Conservation (phyloP, 2,329 filamentous ascomycete genomes). For the Apiospora arundinis region DNA sequence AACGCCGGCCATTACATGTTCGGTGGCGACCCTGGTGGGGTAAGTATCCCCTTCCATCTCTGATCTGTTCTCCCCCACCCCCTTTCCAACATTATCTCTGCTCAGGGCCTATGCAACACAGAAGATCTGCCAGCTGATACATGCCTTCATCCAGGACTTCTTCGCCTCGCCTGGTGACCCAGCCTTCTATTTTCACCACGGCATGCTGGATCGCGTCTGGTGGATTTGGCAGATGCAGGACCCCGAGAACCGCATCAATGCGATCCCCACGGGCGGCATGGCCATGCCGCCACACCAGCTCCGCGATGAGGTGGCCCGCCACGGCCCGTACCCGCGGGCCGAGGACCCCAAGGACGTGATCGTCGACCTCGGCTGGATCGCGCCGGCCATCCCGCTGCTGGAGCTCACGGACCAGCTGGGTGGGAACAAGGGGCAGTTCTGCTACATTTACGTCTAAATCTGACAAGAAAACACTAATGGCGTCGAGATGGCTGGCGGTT, state of each 20-base stretch:
- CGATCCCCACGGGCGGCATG: constrained; percentile 16
- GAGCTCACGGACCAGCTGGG: constrained; percentile 7
- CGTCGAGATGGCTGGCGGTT: too few relatives aligned
- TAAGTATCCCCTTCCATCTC: not conserved
- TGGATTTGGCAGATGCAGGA: constrained; percentile 51
- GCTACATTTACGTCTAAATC: constrained; percentile 5
- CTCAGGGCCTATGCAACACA: too few relatives aligned
- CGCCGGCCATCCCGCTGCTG: not conserved
- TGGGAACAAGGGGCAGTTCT: constrained; percentile 11
- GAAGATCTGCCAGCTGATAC: not conserved
- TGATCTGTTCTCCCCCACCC: not conserved
- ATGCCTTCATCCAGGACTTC: constrained; percentile 27
- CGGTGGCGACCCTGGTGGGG: constrained; percentile 46
- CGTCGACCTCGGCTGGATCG: constrained; percentile 16
- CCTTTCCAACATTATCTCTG: not conserved
- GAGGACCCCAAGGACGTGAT: constrained; percentile 15
- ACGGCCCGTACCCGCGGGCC: not conserved
- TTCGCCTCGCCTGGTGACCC: constrained; percentile 46
- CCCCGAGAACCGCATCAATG: not conserved
- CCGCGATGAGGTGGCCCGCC: not conserved
- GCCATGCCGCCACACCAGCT: constrained; percentile 10
- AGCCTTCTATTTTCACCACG: constrained; percentile 49
- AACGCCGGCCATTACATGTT: constrained; percentile 46
- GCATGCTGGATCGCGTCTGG: constrained; percentile 46
- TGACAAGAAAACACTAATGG: too few relatives aligned